Evolutionary conservation across 2,329 filamentous ascomycete species (phyloP).

Genomic region (Beauveria pseudobassiana): DNA sequence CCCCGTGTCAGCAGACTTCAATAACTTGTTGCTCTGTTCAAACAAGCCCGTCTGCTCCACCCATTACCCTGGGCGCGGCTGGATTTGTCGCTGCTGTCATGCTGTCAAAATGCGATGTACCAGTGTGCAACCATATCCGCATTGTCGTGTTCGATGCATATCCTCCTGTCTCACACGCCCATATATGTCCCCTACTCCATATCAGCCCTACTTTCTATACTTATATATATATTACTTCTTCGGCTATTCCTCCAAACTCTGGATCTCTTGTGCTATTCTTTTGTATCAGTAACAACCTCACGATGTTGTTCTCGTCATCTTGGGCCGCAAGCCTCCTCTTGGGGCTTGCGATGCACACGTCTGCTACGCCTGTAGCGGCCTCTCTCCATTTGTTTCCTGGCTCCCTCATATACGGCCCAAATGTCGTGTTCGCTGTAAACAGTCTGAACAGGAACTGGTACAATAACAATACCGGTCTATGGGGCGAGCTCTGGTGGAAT

Average conservation of each 20-base stretch:
- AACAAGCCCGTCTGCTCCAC: background rate
- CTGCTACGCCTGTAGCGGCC: background rate
- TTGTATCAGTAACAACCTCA: background rate
- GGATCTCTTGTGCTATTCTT: background rate
- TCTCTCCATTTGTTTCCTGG: constrained; percentile 12
- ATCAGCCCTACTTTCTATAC: background rate
- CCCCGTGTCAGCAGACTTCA: background rate
- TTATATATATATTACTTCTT: background rate
- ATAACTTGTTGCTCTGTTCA: background rate
- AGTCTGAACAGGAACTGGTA: constrained; percentile 54
- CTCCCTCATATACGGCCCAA: constrained; percentile 23
- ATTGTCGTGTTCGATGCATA: background rate
- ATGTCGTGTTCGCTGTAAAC: constrained; percentile 27
- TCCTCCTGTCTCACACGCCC: constrained; percentile 2
- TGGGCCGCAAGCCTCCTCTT: background rate
- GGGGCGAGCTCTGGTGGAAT: constrained; percentile 67
- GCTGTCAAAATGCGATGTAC: background rate
- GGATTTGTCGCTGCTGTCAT: background rate
- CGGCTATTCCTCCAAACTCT: too few species aligned
- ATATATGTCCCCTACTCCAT: background rate
- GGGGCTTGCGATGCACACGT: background rate
- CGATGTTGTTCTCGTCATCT: background rate
- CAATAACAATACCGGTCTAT: constrained; percentile 51
- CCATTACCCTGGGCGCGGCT: background rate
- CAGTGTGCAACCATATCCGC: background rate